Conservation (phyloP, 331 rosid genomes). For the Phaseolus coccineus region DNA sequence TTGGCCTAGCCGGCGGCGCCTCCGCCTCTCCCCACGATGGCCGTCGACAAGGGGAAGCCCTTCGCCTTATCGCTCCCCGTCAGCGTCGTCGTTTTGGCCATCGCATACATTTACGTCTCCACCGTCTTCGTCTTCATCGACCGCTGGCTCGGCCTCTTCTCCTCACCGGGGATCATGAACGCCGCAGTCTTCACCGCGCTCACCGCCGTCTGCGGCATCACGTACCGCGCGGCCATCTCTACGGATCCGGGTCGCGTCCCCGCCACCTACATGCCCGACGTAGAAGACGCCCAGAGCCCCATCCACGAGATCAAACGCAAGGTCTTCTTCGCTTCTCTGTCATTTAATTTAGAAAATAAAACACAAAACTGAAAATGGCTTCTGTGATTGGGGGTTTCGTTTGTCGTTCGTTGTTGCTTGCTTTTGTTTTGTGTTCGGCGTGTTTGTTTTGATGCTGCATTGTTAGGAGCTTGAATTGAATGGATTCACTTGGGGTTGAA, state of each 20-base stretch:
- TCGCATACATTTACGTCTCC: slow-evolving; percentile 73
- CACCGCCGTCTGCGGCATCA: slow-evolving; percentile 62
- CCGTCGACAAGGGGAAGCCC: slow-evolving; percentile 61
- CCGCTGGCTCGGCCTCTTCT: slow-evolving; percentile 85
- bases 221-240: slow-evolving; percentile 60
- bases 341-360: background rate
- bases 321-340: slow-evolving; percentile 48
- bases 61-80: slow-evolving; percentile 68
- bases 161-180: slow-evolving; percentile 91
- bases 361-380: background rate
- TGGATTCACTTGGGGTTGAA: slow-evolving; percentile 6
- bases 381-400: background rate
- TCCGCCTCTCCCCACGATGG: slow-evolving; percentile 35
- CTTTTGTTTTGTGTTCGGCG: background rate
- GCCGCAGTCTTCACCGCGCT: slow-evolving; percentile 77
- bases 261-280: slow-evolving; percentile 73
- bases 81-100: slow-evolving; percentile 62
- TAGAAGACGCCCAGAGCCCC: slow-evolving; percentile 70
- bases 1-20: slow-evolving; percentile 78
- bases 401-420: background rate
- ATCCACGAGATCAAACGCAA: slow-evolving; percentile 98
- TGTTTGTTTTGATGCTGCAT: slow-evolving; percentile 4
- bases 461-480: slow-evolving; percentile 22
- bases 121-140: slow-evolving; percentile 83
- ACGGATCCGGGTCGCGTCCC: slow-evolving; percentile 96